These are phyloP conservation scores for Daldinia eschscholtzii DNA, from an alignment of 2,329 filamentous ascomycete species.

Conservation along the genomic window DNA sequence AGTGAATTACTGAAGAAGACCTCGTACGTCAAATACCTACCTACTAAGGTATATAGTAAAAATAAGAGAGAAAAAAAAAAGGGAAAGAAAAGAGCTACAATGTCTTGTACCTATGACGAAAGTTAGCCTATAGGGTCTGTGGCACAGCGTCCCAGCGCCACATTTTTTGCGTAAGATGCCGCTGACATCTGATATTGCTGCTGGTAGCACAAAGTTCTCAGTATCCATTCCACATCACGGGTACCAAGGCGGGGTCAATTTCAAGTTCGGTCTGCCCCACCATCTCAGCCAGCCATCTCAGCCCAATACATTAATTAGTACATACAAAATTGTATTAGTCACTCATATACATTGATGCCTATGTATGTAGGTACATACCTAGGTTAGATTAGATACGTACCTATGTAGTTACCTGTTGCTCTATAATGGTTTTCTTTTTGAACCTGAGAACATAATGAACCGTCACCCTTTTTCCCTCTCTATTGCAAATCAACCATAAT, in stretches of 20 bases:
- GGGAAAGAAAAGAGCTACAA: conserved; percentile 20
- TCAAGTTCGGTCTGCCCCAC: neutral
- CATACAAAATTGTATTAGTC: too few species aligned
- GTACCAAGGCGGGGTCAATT: conserved; percentile 4
- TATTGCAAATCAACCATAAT: neutral
- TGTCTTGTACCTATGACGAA: conserved; percentile 36
- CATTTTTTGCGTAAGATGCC: neutral
- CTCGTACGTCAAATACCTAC: neutral
- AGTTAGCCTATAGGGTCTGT: conserved; percentile 24
- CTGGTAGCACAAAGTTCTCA: conserved; percentile 1
- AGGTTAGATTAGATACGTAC: too few species aligned
- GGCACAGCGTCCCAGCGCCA: conserved; percentile 32
- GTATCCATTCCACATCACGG: neutral
- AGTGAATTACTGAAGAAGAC: neutral
- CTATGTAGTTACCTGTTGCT: too few species aligned
- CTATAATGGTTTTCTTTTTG: too few species aligned
- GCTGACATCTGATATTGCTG: conserved; percentile 8
- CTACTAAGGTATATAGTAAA: too few species aligned
- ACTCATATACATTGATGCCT: too few species aligned
- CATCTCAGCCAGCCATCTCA: too few species aligned
- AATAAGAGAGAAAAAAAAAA: neutral
- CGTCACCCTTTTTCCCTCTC: neutral
- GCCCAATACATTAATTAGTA: too few species aligned
- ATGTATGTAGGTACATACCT: too few species aligned
- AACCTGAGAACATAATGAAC: neutral